phyloP scores from a whole-genome alignment of 1,284 basidiomycete species.

The Phenoliferia sp. region DNA sequence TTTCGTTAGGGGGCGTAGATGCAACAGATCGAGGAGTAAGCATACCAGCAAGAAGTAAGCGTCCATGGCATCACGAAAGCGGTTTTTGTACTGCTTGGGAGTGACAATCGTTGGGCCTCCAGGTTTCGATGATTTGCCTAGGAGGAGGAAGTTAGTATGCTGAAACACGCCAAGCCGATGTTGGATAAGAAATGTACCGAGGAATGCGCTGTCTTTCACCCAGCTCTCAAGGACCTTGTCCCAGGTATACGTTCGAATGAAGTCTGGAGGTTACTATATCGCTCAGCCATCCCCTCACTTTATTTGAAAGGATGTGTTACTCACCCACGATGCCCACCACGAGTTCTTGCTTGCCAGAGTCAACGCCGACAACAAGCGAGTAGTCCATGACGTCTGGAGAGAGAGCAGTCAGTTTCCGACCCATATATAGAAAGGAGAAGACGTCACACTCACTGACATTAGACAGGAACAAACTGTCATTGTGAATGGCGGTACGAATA shows the following conservation, averaged over 20 bases:
- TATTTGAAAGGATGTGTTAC: constrained; percentile 38
- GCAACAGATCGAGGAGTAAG: not conserved
- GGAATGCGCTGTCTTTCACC: constrained; percentile 89
- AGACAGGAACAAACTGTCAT: constrained; percentile 78
- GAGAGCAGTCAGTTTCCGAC: not conserved
- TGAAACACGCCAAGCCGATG: too few relatives aligned
- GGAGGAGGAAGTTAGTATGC: not conserved
- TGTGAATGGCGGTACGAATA: constrained; percentile 81
- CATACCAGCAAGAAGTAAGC: constrained; percentile 24
- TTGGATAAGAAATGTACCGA: constrained; percentile 50
- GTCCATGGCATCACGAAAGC: constrained; percentile 80
- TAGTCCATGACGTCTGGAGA: constrained; percentile 88
- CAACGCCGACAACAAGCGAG: constrained; percentile 90
- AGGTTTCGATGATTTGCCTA: constrained; percentile 42
- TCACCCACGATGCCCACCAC: constrained; percentile 94
- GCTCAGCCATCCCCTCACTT: constrained; percentile 8
- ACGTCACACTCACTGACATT: constrained; percentile 57
- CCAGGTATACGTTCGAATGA: constrained; percentile 91
- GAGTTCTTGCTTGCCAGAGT: constrained; percentile 54
- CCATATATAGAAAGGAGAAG: not conserved
- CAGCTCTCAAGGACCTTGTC: constrained; percentile 97
- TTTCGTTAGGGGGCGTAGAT: too few relatives aligned
- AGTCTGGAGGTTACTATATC: too few relatives aligned
- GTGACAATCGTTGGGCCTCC: constrained; percentile 92
- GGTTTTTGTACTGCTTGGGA: constrained; percentile 66